These are phyloP conservation scores for Rubia peregrina DNA, from an alignment of 305 asterid genomes.

Conservation along the genomic window DNA sequence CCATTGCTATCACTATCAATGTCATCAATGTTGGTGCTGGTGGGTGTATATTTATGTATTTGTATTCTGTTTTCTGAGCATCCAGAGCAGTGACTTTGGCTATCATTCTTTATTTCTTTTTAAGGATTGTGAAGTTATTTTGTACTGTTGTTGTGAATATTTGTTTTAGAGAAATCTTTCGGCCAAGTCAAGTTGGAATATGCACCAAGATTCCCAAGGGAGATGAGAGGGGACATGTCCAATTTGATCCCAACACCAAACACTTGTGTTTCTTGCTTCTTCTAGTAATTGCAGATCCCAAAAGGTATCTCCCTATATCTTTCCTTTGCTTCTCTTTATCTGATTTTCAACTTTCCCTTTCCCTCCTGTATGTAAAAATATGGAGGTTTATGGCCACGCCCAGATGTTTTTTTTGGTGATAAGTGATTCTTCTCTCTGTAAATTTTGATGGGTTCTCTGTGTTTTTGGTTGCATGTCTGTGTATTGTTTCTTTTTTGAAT, in stretches of 20 bases:
- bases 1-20: slow-evolving; percentile 9
- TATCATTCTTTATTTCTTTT: background rate
- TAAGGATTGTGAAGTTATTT: background rate
- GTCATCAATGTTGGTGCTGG: background rate
- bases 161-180: too few relatives aligned
- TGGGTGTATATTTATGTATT: background rate
- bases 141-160: background rate
- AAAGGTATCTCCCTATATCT: slow-evolving; percentile 31
- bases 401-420: background rate
- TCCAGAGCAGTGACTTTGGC: background rate
- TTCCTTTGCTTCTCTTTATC: background rate
- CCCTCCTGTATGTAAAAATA: background rate
- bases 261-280: slow-evolving; percentile 64
- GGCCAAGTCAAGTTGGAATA: slow-evolving; percentile 12
- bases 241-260: slow-evolving; percentile 88
- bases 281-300: slow-evolving; percentile 51
- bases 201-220: slow-evolving; percentile 17
- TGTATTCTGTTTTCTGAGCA: background rate
- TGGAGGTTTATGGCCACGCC: background rate
- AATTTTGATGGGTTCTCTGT: slow-evolving; percentile 1
- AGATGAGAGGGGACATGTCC: slow-evolving; percentile 56
- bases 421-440: background rate
- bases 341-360: slow-evolving; percentile 13
- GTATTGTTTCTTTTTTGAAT: background rate
- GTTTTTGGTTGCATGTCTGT: slow-evolving; percentile 12